Evolutionary conservation across 2,329 filamentous ascomycete genomes (phyloP).

Genomic region (Hypoxylon sp.): DNA sequence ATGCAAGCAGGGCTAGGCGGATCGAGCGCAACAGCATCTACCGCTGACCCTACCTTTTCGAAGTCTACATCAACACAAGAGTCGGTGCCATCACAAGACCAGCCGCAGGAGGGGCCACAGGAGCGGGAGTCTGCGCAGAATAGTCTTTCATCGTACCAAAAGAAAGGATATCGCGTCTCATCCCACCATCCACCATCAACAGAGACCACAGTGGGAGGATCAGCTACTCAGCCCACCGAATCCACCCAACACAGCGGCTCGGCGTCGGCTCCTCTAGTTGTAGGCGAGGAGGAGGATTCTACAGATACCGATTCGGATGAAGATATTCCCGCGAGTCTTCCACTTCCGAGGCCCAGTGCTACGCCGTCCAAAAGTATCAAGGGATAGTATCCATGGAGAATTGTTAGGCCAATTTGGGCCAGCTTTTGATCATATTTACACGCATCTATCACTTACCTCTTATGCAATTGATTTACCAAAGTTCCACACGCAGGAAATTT

Average conservation of each 20-base stretch:
- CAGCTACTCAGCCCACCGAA: conserved; percentile 14
- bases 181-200: conserved; percentile 38
- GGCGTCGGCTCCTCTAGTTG: conserved; percentile 37
- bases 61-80: not conserved
- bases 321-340: conserved; percentile 45
- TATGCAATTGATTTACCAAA: too few species aligned
- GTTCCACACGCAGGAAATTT: not conserved
- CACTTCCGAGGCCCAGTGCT: conserved; percentile 27
- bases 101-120: conserved; percentile 5
- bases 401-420: too few species aligned
- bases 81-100: not conserved
- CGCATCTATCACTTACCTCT: too few species aligned
- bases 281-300: conserved; percentile 38
- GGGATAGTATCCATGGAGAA: too few species aligned
- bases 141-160: conserved; percentile 43
- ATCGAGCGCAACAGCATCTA: conserved; percentile 42
- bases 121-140: conserved; percentile 19
- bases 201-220: conserved; percentile 15
- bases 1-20: conserved; percentile 43
- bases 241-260: conserved; percentile 32
- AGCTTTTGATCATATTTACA: too few species aligned
- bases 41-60: conserved; percentile 35
- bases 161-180: conserved; percentile 45
- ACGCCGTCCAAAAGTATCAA: conserved; percentile 13
- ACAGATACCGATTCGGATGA: conserved; percentile 38